These are phyloP conservation scores for Annulohypoxylon moriforme DNA, from an alignment of 495 filamentous ascomycete species.

Conservation along the genomic window DNA sequence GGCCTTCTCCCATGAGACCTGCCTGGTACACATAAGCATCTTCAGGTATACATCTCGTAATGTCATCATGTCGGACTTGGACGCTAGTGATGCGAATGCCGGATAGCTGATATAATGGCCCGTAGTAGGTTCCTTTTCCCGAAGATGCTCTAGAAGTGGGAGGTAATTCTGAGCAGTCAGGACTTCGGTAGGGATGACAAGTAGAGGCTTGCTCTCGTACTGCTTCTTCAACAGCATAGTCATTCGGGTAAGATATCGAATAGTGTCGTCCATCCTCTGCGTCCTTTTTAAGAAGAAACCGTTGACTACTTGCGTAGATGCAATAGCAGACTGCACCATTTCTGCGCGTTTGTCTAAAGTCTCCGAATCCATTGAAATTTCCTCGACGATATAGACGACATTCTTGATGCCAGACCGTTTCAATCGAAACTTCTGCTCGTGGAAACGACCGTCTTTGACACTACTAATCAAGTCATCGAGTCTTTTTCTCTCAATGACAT, in stretches of 20 bases:
- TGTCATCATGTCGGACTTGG: conserved; percentile 78
- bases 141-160: conserved; percentile 69
- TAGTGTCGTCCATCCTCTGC: conserved; percentile 80
- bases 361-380: conserved; percentile 66
- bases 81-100: conserved; percentile 75
- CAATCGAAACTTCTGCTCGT: conserved; percentile 87
- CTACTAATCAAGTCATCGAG: conserved; percentile 82
- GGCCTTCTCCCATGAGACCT: conserved; percentile 84
- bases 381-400: conserved; percentile 84
- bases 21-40: conserved; percentile 87
- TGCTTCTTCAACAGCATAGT: conserved; percentile 73
- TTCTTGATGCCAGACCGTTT: conserved; percentile 76
- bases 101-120: conserved; percentile 76
- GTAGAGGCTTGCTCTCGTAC: conserved; percentile 66
- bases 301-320: conserved; percentile 83
- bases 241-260: conserved; percentile 81
- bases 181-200: conserved; percentile 72
- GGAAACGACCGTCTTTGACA: conserved; percentile 86
- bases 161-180: conserved; percentile 78
- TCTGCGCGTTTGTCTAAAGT: conserved; percentile 68
- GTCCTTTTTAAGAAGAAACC: conserved; percentile 87
- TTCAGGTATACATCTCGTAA: conserved; percentile 82
- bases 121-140: conserved; percentile 55
- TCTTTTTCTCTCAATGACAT: conserved; percentile 84
- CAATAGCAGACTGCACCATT: conserved; percentile 77